Base-by-base conservation (phyloP, 495 filamentous ascomycete genomes). In the Thozetella sp. region DNA sequence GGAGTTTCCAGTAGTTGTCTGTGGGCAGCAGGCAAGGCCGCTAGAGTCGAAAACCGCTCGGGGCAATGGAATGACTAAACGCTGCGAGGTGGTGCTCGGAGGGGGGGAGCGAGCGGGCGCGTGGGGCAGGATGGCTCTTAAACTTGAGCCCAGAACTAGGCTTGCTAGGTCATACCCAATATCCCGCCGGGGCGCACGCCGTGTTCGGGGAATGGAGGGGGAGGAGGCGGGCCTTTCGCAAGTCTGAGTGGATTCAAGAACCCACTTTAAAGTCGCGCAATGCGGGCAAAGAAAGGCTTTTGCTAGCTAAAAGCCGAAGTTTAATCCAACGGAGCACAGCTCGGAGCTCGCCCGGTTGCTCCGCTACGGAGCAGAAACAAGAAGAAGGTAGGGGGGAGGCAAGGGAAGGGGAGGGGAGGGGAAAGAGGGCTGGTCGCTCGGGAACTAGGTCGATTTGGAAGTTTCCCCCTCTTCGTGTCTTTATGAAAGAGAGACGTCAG, bases 1-100 rank as follows among this genome's bases (percentile, higher is more conserved):
- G 30, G 20, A 20, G 9, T n/a, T n/a, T n/a, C n/a, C n/a, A n/a
- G 43, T 48, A 4, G 43, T 20, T n/a, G 43, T 13, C 43, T 48
- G 43, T 48, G 43, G 43, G 43, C 20, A 48, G 43, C 20, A 10
- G 43, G 11, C 20, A 9, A 48, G 43, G 43, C 43, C 43, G n/a
- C n/a, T n/a, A n/a, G n/a, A n/a, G n/a, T n/a, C 30, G 30, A 48
- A 48, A 48, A 48, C n/a, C n/a, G 43, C 12, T 20, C 43, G 43
- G 43, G n/a, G n/a, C 43, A 48, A 48, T 9, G 43, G 43, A 20
- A 48, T 48, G 43, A 48, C 43, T 48, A 48, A 48, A 48, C 17
- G 17, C n/a, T n/a, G n/a, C n/a, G n/a, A n/a, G n/a, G n/a, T n/a
- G n/a, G n/a, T n/a, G n/a, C n/a, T n/a, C n/a, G n/a, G n/a, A n/a